A percentile compares a stretch with the other conserved stretches of the same genome.
These are phyloP conservation scores for Odontarrhena argentea DNA, from an alignment of 345 rosid species.

Conservation along the genomic window DNA sequence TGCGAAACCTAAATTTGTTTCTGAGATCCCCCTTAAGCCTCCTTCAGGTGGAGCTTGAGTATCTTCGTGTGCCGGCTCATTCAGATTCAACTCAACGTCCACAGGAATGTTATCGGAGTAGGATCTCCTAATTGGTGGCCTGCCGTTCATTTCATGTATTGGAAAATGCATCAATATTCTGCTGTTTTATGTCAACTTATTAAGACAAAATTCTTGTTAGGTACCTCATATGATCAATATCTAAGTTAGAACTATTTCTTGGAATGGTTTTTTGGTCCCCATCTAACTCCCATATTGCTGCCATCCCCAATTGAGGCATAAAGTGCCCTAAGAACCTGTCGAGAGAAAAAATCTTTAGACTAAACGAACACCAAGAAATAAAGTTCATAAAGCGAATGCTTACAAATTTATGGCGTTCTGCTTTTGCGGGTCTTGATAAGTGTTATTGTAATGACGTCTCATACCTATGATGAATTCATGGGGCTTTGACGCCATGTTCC, in stretches of 20 bases:
- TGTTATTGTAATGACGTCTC: slow-evolving; percentile 37
- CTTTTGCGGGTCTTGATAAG: slow-evolving; percentile 34
- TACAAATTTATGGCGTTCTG: slow-evolving; percentile 45
- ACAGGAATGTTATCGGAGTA: slow-evolving; percentile 35
- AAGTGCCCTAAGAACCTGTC: slow-evolving; percentile 43
- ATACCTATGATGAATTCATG: slow-evolving; percentile 33
- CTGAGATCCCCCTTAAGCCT: slow-evolving; percentile 33
- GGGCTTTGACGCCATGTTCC: slow-evolving; percentile 36
- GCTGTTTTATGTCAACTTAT: slow-evolving; percentile 1
- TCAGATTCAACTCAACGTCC: slow-evolving; percentile 32
- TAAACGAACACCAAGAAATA: neutral
- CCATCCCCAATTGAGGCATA: slow-evolving; percentile 34
- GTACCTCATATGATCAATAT: slow-evolving; percentile 36
- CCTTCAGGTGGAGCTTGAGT: slow-evolving; percentile 35
- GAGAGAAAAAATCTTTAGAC: slow-evolving; percentile 14
- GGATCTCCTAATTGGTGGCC: slow-evolving; percentile 41
- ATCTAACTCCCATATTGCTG: slow-evolving; percentile 41
- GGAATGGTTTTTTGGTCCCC: slow-evolving; percentile 30
- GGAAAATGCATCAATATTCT: slow-evolving; percentile 9
- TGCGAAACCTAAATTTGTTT: slow-evolving; percentile 28
- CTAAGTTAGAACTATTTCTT: slow-evolving; percentile 41
- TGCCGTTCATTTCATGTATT: slow-evolving; percentile 26
- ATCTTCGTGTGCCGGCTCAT: slow-evolving; percentile 24
- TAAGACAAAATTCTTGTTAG: neutral
- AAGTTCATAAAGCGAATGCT: neutral